Base-by-base conservation (phyloP, 2,329 filamentous ascomycete genomes). In the Ceratocystiopsis sp. region DNA sequence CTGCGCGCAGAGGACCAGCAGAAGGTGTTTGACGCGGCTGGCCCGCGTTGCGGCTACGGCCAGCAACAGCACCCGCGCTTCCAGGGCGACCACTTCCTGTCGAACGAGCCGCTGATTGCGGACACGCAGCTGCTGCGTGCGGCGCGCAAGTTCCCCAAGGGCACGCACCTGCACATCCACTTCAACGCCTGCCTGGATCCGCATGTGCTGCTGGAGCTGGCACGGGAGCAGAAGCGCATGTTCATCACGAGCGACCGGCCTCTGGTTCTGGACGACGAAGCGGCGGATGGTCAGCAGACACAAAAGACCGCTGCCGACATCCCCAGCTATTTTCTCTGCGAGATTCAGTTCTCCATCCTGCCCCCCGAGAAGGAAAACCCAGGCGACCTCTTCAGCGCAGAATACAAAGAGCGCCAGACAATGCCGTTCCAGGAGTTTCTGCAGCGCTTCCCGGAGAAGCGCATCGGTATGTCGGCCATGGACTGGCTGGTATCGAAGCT, bases 151-250 rank as follows among this genome's bases (percentile, higher is more conserved):
- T 70, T 82, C 64, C 81, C 81, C 37, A 86, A 86, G 57, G 81
- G 80, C 3, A 70, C 71, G 0, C 77, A 85, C 54, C 63, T 85
- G 19, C 81, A 86, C 56, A 71, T 84, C 19, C 81, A 86, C 57
- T 85, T 83, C 64, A 86, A 85, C 55, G 71, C 80, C n/a, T 82
- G 80, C 47, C 62, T 85, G 5, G 62, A 66, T 14, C 78, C 80
- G 11, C 56, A 63, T 2, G 66, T 75, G 6, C 62, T 85, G 17
- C 63, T 85, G 13, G 58, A 62, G 19, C 63, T 64, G 50, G 72
- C 63, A 49, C 70, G 64, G 62, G 63, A 48, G 6, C 73, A 78
- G 64, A 53, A 68, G 1, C 70, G 69, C 49, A 84, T 86, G 77
- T 83, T 75, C 53, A 77, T 85, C 51, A 74, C 70, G 45, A 82